Conservation (phyloP, 140 eudicot genomes). For the Erigeron philadelphicus region DNA sequence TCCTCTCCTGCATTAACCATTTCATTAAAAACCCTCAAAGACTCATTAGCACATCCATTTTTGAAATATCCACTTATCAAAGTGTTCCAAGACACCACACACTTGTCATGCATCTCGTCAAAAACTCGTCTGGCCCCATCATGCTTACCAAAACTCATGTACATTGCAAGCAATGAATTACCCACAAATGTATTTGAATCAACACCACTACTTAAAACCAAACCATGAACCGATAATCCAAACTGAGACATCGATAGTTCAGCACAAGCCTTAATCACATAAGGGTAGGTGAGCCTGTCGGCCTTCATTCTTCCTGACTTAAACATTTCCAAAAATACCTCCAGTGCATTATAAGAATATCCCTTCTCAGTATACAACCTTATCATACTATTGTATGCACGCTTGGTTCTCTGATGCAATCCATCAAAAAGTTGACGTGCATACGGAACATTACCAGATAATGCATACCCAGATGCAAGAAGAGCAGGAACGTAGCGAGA, state of each 20-base stretch:
- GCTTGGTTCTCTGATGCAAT: slow-evolving; percentile 38
- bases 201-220: slow-evolving; percentile 42
- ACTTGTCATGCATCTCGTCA: slow-evolving; percentile 40
- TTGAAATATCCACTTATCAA: slow-evolving; percentile 67
- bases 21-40: slow-evolving; percentile 41
- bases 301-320: slow-evolving; percentile 31
- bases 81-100: slow-evolving; percentile 75
- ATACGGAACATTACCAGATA: slow-evolving; percentile 33
- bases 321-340: slow-evolving; percentile 55
- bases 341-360: slow-evolving; percentile 34
- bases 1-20: slow-evolving; percentile 51
- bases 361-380: slow-evolving; percentile 49
- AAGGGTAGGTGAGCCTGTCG: slow-evolving; percentile 52
- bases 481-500: slow-evolving; percentile 44
- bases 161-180: slow-evolving; percentile 72
- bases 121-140: slow-evolving; percentile 48
- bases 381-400: slow-evolving; percentile 45
- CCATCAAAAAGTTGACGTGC: slow-evolving; percentile 55
- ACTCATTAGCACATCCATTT: slow-evolving; percentile 44
- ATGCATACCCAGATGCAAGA: slow-evolving; percentile 44
- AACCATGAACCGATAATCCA: slow-evolving; percentile 52
- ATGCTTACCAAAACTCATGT: slow-evolving; percentile 55
- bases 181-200: slow-evolving; percentile 44
- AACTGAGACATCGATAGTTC: slow-evolving; percentile 35
- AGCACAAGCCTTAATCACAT: slow-evolving; percentile 61